Evolutionary conservation across 805 yeast species (phyloP).

Genomic region (Naumovozyma dairenensis): DNA sequence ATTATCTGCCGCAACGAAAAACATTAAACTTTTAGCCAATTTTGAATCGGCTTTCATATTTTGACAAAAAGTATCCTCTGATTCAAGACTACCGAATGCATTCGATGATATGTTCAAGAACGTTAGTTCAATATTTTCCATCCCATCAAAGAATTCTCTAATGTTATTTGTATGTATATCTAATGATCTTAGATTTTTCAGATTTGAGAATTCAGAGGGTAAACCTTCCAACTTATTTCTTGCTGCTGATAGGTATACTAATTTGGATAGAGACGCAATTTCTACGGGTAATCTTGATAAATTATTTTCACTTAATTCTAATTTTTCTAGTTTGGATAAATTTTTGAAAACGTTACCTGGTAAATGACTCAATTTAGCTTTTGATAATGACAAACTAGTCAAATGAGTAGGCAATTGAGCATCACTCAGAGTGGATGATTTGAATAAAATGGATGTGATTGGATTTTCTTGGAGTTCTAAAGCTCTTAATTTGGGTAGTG

Average conservation of each 20-base stretch:
- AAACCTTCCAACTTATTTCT: slow-evolving; percentile 65
- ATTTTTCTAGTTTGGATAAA: slow-evolving; percentile 57
- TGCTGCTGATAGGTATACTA: slow-evolving; percentile 59
- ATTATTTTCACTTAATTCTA: slow-evolving; percentile 74
- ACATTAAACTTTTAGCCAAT: slow-evolving; percentile 42
- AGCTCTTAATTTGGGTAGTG: slow-evolving; percentile 52
- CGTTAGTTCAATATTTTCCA: slow-evolving; percentile 56
- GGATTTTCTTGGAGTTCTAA: slow-evolving; percentile 78
- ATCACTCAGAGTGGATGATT: slow-evolving; percentile 30
- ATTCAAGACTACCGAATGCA: slow-evolving; percentile 35
- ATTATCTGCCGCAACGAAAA: slow-evolving; percentile 71
- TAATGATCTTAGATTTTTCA: slow-evolving; percentile 50
- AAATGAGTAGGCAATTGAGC: slow-evolving; percentile 46
- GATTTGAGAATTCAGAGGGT: slow-evolving; percentile 55
- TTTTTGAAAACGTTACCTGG: slow-evolving; percentile 52
- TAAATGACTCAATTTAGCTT: slow-evolving; percentile 72
- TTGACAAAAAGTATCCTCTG: slow-evolving; percentile 35
- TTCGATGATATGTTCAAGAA: slow-evolving; percentile 67
- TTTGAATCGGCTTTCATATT: slow-evolving; percentile 28
- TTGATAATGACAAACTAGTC: slow-evolving; percentile 64
- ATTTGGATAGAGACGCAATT: slow-evolving; percentile 45
- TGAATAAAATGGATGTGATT: slow-evolving; percentile 40
- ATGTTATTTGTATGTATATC: slow-evolving; percentile 83
- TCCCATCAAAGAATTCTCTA: slow-evolving; percentile 52
- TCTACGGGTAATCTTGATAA: slow-evolving; percentile 66